Evolutionary conservation across 2,329 filamentous ascomycete species (phyloP), one percentile per base, ranked within the genome.

Genomic region (Leptographium wingfieldii): DNA sequence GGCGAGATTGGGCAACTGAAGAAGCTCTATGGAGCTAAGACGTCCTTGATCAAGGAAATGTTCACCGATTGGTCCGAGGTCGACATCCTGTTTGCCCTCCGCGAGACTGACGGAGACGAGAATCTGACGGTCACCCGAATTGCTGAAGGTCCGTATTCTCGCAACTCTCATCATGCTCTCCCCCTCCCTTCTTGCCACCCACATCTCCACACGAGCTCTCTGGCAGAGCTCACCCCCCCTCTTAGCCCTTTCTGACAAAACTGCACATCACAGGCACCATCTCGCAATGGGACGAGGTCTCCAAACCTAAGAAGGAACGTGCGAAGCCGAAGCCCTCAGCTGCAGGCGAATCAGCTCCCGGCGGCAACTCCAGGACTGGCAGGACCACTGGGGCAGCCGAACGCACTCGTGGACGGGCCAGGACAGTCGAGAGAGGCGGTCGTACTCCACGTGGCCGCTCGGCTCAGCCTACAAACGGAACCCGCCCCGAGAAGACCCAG

Each of bases 1-100:
- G 88, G 90, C 73, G 92, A 96, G 74, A 82, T 97, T 66, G 89
- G 87, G 70, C 85, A 95, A 75, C 84, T 97, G 71, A 95, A 95
- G 82, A 91, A 90, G 79, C 85, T 89, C 73, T 94, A 95, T 72
- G 82, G 87, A 69, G 77, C 78, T 69, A 89, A 92, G 76, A 82
- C 96, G 68, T 79, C 80, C 63, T 84, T 86, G 69, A 85, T 99
- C 72, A 91, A 90, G 77, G 92, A 96, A 73, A 86, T 97, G 77
- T 96, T 96, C 77, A 85, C 90, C 62, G 87, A 91, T 74, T 97
- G 92, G 94, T 92, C 91, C 67, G 90, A 96, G 70, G 90, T 92
- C 73, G 92, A 97, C 73, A 84, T 97, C 65, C 84, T 97, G 65
- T 94, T 94, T 72, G 92, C 92, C 63, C 80, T 99, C 62, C 85